Conservation (phyloP, 2,329 filamentous ascomycete species). For the Bisporella sp. region DNA sequence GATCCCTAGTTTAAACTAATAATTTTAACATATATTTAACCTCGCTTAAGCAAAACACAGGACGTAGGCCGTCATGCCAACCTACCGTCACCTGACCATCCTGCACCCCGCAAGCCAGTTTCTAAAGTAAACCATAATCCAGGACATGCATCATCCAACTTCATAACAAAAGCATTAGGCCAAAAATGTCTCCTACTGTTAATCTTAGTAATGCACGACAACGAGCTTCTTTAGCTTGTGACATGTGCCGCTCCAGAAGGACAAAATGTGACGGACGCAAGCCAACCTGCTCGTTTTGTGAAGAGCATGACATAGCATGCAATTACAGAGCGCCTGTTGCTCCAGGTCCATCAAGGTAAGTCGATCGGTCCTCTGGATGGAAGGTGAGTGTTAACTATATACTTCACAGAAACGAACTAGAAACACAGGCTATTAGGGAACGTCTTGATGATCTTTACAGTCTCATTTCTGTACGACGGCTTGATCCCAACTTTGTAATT, state of each 20-base stretch:
- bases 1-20: too few species aligned
- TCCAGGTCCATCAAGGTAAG: slow-evolving; percentile 5
- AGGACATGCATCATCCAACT: too few species aligned
- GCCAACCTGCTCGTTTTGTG: slow-evolving; percentile 17
- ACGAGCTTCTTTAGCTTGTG: slow-evolving; percentile 15
- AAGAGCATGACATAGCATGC: slow-evolving; percentile 11
- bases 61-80: too few species aligned
- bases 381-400: neutral
- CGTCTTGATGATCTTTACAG: slow-evolving; percentile 4
- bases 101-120: too few species aligned
- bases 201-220: neutral
- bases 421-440: slow-evolving; percentile 5
- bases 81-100: too few species aligned
- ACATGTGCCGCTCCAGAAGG: slow-evolving; percentile 17
- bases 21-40: too few species aligned
- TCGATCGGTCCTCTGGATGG: too few species aligned
- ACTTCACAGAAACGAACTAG: slow-evolving; percentile 2
- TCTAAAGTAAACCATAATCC: too few species aligned
- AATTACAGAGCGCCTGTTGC: slow-evolving; percentile 2
- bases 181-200: too few species aligned
- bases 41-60: too few species aligned
- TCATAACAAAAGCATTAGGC: too few species aligned
- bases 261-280: slow-evolving; percentile 21
- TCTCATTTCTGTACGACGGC: slow-evolving; percentile 2
- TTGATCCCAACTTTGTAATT: neutral